Percentiles rank a stretch among this genome's conserved stretches.
These are phyloP conservation scores for Myxozyma melibiosi DNA, from an alignment of 805 yeast genomes.

Conservation along the genomic window DNA sequence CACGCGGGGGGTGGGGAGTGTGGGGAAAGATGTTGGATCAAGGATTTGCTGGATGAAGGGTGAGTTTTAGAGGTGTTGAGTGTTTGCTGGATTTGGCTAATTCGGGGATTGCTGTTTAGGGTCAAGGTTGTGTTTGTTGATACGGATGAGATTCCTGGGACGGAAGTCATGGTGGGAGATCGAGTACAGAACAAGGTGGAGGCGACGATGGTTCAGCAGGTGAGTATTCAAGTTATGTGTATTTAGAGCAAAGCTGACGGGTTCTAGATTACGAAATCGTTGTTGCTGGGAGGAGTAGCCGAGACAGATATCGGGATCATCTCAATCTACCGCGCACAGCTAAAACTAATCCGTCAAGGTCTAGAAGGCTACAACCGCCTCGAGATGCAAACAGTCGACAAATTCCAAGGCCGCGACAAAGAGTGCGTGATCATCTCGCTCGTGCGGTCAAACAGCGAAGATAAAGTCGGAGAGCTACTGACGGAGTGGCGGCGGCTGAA, in stretches of 20 bases:
- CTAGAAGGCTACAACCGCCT: conserved; percentile 47
- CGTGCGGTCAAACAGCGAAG: conserved; percentile 74
- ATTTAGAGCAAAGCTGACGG: not conserved
- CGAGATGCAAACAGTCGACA: conserved; percentile 91
- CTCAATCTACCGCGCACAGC: conserved; percentile 85
- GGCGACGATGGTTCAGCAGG: conserved; percentile 60
- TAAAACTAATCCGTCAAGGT: conserved; percentile 49
- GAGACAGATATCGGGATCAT: conserved; percentile 75
- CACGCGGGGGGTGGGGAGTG: conserved; percentile 6
- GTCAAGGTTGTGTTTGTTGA: conserved; percentile 71
- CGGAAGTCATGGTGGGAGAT: conserved; percentile 61
- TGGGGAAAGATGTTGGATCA: conserved; percentile 54
- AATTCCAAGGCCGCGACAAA: conserved; percentile 94
- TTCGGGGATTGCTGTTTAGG: conserved; percentile 14
- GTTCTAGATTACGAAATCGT: conserved; percentile 53
- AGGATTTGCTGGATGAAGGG: conserved; percentile 53
- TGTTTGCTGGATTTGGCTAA: not conserved
- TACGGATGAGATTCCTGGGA: conserved; percentile 68
- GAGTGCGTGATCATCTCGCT: conserved; percentile 87
- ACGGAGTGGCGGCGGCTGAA: conserved; percentile 90
- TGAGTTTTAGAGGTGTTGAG: conserved; percentile 36
- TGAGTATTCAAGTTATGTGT: not conserved
- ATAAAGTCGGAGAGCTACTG: conserved; percentile 72
- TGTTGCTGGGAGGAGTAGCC: conserved; percentile 61
- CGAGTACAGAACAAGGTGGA: conserved; percentile 75